These are phyloP conservation scores for Starmerella powellii DNA, from an alignment of 805 yeast genomes.

Conservation along the genomic window DNA sequence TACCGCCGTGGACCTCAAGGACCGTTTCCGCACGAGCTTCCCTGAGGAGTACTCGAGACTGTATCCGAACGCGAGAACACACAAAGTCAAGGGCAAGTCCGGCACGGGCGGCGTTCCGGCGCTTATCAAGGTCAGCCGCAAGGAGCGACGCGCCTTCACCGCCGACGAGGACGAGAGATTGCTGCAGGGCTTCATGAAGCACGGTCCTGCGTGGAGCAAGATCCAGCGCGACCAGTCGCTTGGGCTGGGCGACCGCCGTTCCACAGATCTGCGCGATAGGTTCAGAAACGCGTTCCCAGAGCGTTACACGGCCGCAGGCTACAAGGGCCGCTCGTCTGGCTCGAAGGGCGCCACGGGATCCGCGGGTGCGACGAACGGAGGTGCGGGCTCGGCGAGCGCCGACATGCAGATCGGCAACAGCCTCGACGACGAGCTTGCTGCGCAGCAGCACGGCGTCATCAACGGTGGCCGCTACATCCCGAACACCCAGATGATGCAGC, in stretches of 20 bases:
- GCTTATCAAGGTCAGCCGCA: conserved; percentile 34
- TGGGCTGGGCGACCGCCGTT: conserved; percentile 31
- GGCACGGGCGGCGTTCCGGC: conserved; percentile 19
- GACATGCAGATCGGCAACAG: conserved; percentile 15
- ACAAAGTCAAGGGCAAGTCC: conserved; percentile 27
- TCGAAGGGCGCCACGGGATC: conserved; percentile 7
- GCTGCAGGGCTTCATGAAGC: conserved; percentile 33
- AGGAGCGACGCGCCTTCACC: conserved; percentile 34
- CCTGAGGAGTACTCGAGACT: conserved; percentile 36
- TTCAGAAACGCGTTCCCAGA: conserved; percentile 38
- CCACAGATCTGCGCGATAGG: conserved; percentile 36
- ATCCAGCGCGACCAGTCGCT: conserved; percentile 34
- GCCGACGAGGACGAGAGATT: conserved; percentile 34
- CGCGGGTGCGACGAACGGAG: neutral
- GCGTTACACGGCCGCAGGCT: conserved; percentile 35
- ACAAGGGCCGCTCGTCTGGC: conserved; percentile 29
- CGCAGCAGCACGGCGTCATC: conserved; percentile 21
- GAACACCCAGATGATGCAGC: conserved; percentile 21
- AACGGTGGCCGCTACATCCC: conserved; percentile 20
- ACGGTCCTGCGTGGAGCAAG: conserved; percentile 38
- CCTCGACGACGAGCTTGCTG: conserved; percentile 23
- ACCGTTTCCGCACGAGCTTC: conserved; percentile 35
- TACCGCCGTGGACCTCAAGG: conserved; percentile 37
- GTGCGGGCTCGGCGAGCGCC: conserved; percentile 1
- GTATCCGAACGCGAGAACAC: conserved; percentile 37